Conservation (phyloP, 352 stramenopile genomes). For the Phytophthora tentaculata region DNA sequence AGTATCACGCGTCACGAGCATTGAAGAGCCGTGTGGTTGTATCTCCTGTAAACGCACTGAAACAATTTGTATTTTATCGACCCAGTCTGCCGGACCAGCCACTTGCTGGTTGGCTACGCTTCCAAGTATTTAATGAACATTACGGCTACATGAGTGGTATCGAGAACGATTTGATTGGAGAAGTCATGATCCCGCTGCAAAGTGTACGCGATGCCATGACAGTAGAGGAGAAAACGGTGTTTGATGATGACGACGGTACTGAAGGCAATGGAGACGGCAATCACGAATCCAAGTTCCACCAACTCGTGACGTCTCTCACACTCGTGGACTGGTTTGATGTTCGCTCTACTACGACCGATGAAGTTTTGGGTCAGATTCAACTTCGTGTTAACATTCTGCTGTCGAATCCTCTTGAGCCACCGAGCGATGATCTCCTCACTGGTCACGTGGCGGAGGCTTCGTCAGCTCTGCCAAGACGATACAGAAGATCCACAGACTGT, state of each 20-base stretch:
- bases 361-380: conserved; percentile 76
- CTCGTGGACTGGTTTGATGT: conserved; percentile 86
- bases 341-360: conserved; percentile 58
- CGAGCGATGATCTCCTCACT: conserved; percentile 28
- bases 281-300: conserved; percentile 28
- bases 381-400: conserved; percentile 77
- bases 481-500: conserved; percentile 49
- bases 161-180: conserved; percentile 75
- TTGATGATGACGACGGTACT: conserved; percentile 36
- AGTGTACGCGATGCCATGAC: conserved; percentile 71
- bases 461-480: conserved; percentile 31
- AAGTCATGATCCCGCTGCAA: conserved; percentile 75
- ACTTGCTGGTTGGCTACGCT: conserved; percentile 68
- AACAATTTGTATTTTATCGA: conserved; percentile 83
- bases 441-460: conserved; percentile 19
- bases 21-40: conserved; percentile 69
- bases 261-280: conserved; percentile 20
- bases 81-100: conserved; percentile 40
- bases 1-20: conserved; percentile 57
- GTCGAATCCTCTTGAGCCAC: conserved; percentile 49
- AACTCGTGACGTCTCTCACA: conserved; percentile 68
- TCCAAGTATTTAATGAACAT: conserved; percentile 79
- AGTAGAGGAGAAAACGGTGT: conserved; percentile 63
- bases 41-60: conserved; percentile 70
- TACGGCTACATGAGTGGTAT: conserved; percentile 83